Evolutionary conservation across 2,329 filamentous ascomycete genomes (phyloP).

Genomic region (Cladophialophora yegresii): DNA sequence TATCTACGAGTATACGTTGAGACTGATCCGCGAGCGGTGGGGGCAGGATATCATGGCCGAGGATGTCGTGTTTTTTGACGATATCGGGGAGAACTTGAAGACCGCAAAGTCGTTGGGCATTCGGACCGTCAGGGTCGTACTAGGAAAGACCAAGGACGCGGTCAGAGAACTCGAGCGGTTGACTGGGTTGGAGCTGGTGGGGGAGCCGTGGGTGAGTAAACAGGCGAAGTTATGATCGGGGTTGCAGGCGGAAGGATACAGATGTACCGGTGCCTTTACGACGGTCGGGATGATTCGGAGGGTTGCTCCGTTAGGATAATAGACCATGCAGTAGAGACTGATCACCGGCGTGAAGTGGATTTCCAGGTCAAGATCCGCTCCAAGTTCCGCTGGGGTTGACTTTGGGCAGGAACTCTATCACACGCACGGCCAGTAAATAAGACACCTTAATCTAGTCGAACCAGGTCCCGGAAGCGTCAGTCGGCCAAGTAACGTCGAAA

Average conservation of each 20-base stretch:
- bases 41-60: slow-evolving; percentile 57
- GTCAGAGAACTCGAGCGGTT: slow-evolving; percentile 76
- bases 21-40: slow-evolving; percentile 63
- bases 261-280: not conserved
- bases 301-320: not conserved
- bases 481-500: no score
- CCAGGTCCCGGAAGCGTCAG: no score
- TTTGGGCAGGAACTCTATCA: not conserved
- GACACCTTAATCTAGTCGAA: no score
- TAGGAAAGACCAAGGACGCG: slow-evolving; percentile 77
- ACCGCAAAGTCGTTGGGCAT: slow-evolving; percentile 73
- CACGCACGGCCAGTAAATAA: not conserved
- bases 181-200: slow-evolving; percentile 67
- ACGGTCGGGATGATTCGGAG: not conserved
- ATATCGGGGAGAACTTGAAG: slow-evolving; percentile 92
- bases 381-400: not conserved
- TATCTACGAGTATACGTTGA: slow-evolving; percentile 76
- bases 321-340: not conserved
- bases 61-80: slow-evolving; percentile 85
- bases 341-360: not conserved
- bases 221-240: slow-evolving; percentile 2
- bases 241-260: not conserved
- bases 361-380: not conserved
- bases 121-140: slow-evolving; percentile 77
- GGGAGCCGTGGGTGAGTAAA: slow-evolving; percentile 37